Evolutionary conservation across 305 asterid genomes (phyloP).

Genomic region (Euphrasia arctica): DNA sequence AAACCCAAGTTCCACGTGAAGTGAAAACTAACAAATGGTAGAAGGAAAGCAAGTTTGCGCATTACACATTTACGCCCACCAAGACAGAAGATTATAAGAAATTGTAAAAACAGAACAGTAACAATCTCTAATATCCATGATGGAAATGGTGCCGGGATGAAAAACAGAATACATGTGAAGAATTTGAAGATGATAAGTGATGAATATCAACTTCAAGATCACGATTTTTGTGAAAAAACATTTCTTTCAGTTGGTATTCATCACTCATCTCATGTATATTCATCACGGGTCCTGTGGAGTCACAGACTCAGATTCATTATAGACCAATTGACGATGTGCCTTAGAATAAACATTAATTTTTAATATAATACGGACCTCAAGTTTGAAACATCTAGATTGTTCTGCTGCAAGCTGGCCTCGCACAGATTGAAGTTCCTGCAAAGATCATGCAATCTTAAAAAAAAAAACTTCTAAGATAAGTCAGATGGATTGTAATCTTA

Average conservation of each 20-base stretch:
- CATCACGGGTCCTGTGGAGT: neutral
- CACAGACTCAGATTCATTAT: neutral
- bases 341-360: conserved; percentile 20
- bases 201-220: too few relatives aligned
- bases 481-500: neutral
- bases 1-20: neutral
- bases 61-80: neutral
- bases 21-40: neutral
- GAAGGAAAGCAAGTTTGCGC: neutral
- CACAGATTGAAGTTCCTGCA: conserved; percentile 93
- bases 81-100: neutral
- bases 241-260: neutral
- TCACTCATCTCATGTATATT: neutral
- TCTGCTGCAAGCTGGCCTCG: conserved; percentile 95
- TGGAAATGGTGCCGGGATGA: neutral
- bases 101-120: neutral
- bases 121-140: neutral
- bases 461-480: conserved; percentile 8
- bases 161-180: too few relatives aligned
- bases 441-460: conserved; percentile 19
- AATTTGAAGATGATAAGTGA: too few relatives aligned
- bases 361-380: conserved; percentile 61
- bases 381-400: conserved; percentile 98
- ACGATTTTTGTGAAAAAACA: neutral
- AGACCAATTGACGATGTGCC: conserved; percentile 11